Evolutionary conservation across 805 yeast species (phyloP), one percentile per base, ranked within the genome.

Genomic region (Lachancea lanzarotensis): DNA sequence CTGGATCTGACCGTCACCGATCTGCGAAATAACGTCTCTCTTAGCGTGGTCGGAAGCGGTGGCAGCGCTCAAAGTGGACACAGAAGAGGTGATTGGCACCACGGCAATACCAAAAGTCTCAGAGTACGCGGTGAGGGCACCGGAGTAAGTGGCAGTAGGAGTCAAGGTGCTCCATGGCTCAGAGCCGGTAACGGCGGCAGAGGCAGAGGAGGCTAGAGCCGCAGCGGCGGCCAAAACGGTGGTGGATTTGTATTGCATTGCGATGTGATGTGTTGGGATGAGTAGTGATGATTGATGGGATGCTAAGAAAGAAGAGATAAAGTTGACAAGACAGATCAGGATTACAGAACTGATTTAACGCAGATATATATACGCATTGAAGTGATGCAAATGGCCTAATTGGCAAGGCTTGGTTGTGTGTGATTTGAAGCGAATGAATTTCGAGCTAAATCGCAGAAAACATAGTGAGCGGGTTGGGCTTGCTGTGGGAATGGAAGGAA

Each of bases 41-140:
- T 49, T 42, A 65, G 60, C 38, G 70, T 59, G 48, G 63, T 22
- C 45, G 41, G 64, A 52, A 36, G 72, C 52, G 29, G 72, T 52
- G 22, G 71, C 61, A 36, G 39, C 39, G 39, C 39, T 36, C 39
- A 36, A 36, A 36, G 39, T 36, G 18, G 39, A 36, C 17, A 71
- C 58, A 5, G 56, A 42, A 32, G 67, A 48, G 26, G 71, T 54
- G 40, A 65, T 50, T 54, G 73, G 70, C 39, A 60, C 54, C 45
- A 69, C 71, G 27, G 72, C 74, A 46, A 69, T 66, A 63, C 74
- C 75, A 46, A 70, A 69, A 37, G 69, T 58, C 29, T 67, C 62
- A 35, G 61, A 46, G 57, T 64, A 66, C 38, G 62, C 61, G 35
- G 72, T 62, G 27, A 62, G 44, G 49, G 69, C 74, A 48, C 66